phyloP scores from a whole-genome alignment of 495 filamentous ascomycete genomes.

The Geoglossum glabrum region DNA sequence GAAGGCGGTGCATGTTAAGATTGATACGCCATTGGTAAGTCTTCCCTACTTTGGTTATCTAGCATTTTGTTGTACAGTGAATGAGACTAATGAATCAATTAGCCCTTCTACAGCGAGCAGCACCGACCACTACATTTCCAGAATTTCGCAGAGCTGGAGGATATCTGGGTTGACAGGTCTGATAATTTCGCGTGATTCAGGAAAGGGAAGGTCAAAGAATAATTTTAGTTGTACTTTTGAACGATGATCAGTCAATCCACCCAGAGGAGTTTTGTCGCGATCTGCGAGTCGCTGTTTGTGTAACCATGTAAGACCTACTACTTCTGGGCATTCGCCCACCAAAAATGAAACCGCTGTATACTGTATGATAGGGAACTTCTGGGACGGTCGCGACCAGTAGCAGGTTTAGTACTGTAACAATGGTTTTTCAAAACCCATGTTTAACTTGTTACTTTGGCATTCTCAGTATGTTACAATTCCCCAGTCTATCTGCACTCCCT shows the following conservation, averaged over 20 bases:
- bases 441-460: background rate
- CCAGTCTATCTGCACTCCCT: background rate
- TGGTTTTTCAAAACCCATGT: background rate
- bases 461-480: background rate
- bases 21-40: constrained; percentile 57
- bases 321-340: too few species aligned
- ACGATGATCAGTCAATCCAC: too few species aligned
- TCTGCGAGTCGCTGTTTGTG: too few species aligned
- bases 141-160: constrained; percentile 79
- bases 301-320: too few species aligned
- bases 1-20: constrained; percentile 72
- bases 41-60: background rate
- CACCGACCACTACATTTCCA: constrained; percentile 91
- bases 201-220: background rate
- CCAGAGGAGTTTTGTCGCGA: background rate
- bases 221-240: too few species aligned
- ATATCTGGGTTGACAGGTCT: constrained; percentile 68
- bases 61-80: background rate
- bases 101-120: constrained; percentile 72
- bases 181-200: constrained; percentile 60
- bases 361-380: too few species aligned
- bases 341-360: too few species aligned
- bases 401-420: background rate
- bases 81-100: background rate
- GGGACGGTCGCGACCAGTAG: too few species aligned